These are phyloP conservation scores for Ottelia alismoides DNA, from an alignment of 106 monocot genomes.

Conservation along the genomic window DNA sequence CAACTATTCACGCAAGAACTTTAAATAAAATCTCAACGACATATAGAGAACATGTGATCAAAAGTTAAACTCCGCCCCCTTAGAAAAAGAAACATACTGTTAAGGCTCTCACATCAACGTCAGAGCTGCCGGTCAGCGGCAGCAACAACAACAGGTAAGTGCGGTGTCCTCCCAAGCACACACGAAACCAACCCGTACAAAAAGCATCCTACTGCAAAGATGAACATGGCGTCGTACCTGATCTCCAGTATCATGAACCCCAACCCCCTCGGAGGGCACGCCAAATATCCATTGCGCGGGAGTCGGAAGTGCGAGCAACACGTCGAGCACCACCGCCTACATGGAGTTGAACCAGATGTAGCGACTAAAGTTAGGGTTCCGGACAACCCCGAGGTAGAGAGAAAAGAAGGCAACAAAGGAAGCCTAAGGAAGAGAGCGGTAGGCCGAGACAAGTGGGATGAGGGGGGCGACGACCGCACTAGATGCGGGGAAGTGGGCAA, in stretches of 20 bases:
- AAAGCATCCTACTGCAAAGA: slow-evolving; percentile 32
- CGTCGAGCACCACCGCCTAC: slow-evolving; percentile 85
- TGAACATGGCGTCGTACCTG: slow-evolving; percentile 40
- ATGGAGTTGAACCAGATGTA: slow-evolving; percentile 73
- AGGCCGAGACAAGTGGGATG: slow-evolving; percentile 40
- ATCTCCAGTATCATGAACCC: slow-evolving; percentile 48
- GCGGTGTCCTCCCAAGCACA: slow-evolving; percentile 62
- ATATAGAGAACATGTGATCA: too few species aligned
- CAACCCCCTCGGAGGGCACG: slow-evolving; percentile 28
- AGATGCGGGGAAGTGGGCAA: slow-evolving; percentile 32
- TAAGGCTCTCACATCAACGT: too few species aligned
- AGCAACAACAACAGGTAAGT: slow-evolving; percentile 55
- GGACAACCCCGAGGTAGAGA: slow-evolving; percentile 72
- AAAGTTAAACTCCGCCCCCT: too few species aligned
- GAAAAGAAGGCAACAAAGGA: slow-evolving; percentile 80
- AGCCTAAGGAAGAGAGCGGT: slow-evolving; percentile 60
- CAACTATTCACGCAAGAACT: too few species aligned
- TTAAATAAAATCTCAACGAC: too few species aligned
- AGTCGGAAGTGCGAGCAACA: slow-evolving; percentile 53
- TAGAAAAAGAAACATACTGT: too few species aligned
- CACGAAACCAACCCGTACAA: slow-evolving; percentile 46
- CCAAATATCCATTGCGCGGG: slow-evolving; percentile 33
- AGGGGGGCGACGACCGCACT: slow-evolving; percentile 42
- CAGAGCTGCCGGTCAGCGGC: slow-evolving; percentile 77
- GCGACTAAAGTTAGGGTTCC: slow-evolving; percentile 45